These are phyloP conservation scores for Cercospora zeae-maydis DNA, from an alignment of 2,329 filamentous ascomycete species.

Conservation along the genomic window DNA sequence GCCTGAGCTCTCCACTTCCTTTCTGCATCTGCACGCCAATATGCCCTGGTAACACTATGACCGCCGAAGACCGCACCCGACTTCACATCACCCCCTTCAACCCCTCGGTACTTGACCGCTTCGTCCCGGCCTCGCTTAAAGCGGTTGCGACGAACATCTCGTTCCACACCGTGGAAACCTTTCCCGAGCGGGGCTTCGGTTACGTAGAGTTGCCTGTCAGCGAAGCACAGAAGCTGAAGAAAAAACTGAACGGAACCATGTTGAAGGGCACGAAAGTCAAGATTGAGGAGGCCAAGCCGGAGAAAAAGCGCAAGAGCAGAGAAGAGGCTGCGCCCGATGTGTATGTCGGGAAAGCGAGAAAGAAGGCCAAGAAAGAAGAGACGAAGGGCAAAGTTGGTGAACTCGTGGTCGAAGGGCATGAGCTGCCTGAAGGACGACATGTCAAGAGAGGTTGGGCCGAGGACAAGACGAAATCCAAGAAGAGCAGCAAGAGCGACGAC, in stretches of 20 bases:
- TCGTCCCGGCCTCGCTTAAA: constrained; percentile 66
- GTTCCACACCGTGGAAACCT: constrained; percentile 81
- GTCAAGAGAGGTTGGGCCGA: constrained; percentile 90
- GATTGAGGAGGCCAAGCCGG: constrained; percentile 73
- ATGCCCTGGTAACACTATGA: constrained; percentile 11
- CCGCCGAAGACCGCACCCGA: constrained; percentile 41
- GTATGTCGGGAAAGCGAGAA: constrained; percentile 51
- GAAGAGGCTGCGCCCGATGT: constrained; percentile 27
- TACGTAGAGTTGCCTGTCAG: constrained; percentile 77
- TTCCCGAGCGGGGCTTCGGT: constrained; percentile 86
- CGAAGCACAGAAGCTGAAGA: constrained; percentile 87
- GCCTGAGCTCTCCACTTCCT: not conserved
- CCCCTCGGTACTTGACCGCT: constrained; percentile 65
- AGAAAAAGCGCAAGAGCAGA: constrained; percentile 47
- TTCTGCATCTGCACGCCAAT: constrained; percentile 1
- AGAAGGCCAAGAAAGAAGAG: constrained; percentile 53
- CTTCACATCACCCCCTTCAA: constrained; percentile 89
- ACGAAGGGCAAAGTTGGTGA: constrained; percentile 47
- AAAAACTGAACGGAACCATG: constrained; percentile 82
- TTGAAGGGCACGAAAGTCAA: constrained; percentile 81
- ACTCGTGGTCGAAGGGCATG: constrained; percentile 60
- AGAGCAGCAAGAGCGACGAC: constrained; percentile 45
- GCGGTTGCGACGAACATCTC: constrained; percentile 73
- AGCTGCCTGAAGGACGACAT: constrained; percentile 68
- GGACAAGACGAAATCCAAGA: constrained; percentile 32